These are phyloP conservation scores for Talaromyces borbonicus DNA, from an alignment of 495 filamentous ascomycete species.

Conservation along the genomic window DNA sequence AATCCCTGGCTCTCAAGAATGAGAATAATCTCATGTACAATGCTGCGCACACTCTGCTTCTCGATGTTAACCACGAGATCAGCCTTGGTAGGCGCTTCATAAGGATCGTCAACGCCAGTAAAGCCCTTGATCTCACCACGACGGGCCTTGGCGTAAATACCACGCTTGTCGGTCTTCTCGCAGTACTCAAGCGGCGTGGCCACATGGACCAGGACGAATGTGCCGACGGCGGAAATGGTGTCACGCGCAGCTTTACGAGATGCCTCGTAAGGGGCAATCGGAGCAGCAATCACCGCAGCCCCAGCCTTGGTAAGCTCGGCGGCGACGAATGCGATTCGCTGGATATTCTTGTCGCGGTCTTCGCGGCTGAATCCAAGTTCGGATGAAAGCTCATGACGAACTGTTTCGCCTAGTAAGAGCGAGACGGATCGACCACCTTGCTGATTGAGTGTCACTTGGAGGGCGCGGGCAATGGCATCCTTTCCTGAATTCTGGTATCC, in stretches of 20 bases:
- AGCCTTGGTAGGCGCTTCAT: constrained; percentile 75
- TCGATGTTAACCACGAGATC: constrained; percentile 76
- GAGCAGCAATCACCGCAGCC: constrained; percentile 90
- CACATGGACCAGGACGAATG: constrained; percentile 92
- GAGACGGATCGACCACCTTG: constrained; percentile 93
- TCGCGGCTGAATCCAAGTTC: constrained; percentile 92
- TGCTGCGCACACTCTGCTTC: constrained; percentile 79
- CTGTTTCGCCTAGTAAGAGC: constrained; percentile 87
- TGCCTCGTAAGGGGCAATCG: constrained; percentile 88
- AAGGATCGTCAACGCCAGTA: constrained; percentile 96
- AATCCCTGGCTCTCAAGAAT: constrained; percentile 86
- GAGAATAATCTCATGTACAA: constrained; percentile 94
- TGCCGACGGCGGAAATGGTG: constrained; percentile 75
- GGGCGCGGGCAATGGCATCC: constrained; percentile 87
- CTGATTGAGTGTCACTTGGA: constrained; percentile 97
- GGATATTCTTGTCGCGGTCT: constrained; percentile 92
- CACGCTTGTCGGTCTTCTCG: constrained; percentile 90
- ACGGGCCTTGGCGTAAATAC: constrained; percentile 78
- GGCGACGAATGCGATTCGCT: constrained; percentile 92
- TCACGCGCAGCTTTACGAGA: constrained; percentile 68
- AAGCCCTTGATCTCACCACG: constrained; percentile 94
- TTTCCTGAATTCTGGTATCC: constrained; percentile 96
- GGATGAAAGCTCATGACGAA: constrained; percentile 83
- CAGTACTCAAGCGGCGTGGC: constrained; percentile 84
- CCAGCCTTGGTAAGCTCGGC: constrained; percentile 87